Base-by-base conservation (phyloP, 345 rosid species). In the Geranium rotundifolium region DNA sequence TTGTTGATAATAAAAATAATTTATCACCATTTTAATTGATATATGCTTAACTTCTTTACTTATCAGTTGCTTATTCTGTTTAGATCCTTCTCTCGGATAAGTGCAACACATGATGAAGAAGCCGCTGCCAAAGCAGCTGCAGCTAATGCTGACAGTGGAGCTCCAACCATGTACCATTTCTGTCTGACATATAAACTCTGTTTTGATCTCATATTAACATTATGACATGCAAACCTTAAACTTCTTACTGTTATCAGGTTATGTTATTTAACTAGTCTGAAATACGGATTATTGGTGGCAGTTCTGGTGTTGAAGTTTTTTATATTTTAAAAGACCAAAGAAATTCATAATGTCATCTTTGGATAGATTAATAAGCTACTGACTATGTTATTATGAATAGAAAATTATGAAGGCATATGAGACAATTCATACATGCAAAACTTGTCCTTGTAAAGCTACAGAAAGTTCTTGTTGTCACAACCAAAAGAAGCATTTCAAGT, bases 111-210 rank as follows among this genome's bases (percentile, higher is more conserved):
- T 59, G 75, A 82, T 55, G 97, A 93, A 82, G 96, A 93, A 75
- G 92, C 80, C 20, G 80, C 79, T 19, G 95, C 95, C n/a, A 81
- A 72, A 78, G 77, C 78, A 60, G 96, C 97, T 4, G 86, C 96
- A 64, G 58, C 71, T 1, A 54, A 62, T 79, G 86, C 91, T 0
- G 80, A 88, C 34, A 73, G 66, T 62, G 90, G 87, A 71, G 89
- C 89, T 71, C 88, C 90, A 19, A 90, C 99, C 68, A 93, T 92
- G 98, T 89, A 85, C 63, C 67, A 19, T 37, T 15, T 68, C 67
- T 70, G 72, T 58, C 55, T 46, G 61, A 30, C 60, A 41, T 57
- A 54, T 9, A 14, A 29, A 60, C 64, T 75, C 59, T 70, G 76
- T 71, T 76, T 80, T 71, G 72, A 63, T 66, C 57, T 67, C 49